Evolutionary conservation across 2,329 filamentous ascomycete species (phyloP).

Genomic region (Cladobotryum mycophilum): DNA sequence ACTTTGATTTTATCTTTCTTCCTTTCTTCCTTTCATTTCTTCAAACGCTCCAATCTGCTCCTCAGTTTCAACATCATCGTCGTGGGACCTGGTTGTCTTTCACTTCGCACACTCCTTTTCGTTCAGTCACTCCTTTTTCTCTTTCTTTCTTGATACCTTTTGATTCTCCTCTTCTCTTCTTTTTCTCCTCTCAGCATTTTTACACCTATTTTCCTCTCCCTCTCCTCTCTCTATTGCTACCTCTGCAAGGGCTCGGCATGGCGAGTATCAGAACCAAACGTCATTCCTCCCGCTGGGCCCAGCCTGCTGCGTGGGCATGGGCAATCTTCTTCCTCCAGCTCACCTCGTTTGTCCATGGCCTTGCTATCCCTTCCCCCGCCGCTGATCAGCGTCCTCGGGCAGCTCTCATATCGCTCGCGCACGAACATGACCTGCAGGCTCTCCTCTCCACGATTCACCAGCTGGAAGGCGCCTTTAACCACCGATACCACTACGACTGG

Average conservation of each 20-base stretch:
- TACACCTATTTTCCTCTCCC: conserved; percentile 4
- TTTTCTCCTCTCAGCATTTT: conserved; percentile 1
- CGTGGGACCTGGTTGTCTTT: conserved; percentile 5
- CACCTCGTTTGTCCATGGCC: conserved; percentile 14
- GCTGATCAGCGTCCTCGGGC: conserved; percentile 23
- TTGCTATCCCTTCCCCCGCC: conserved; percentile 11
- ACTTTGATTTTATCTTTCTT: neutral
- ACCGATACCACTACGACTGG: conserved; percentile 80
- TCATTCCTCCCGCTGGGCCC: neutral
- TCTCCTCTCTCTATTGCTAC: neutral
- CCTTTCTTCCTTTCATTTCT: neutral
- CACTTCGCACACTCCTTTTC: conserved; percentile 1
- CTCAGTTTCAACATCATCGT: conserved; percentile 5
- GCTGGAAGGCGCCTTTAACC: conserved; percentile 56
- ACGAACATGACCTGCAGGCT: conserved; percentile 25
- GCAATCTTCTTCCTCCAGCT: conserved; percentile 17
- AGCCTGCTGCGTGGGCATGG: conserved; percentile 13
- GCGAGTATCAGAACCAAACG: conserved; percentile 1
- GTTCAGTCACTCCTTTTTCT: conserved; percentile 2
- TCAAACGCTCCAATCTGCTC: conserved; percentile 12
- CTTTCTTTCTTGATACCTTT: neutral
- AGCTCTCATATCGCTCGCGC: conserved; percentile 26
- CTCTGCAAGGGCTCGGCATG: conserved; percentile 13
- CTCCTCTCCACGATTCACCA: conserved; percentile 48
- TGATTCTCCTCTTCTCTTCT: neutral